Base-by-base conservation (phyloP, 371 early-diverging fungal species). In the Choanephora cucurbitarum region DNA sequence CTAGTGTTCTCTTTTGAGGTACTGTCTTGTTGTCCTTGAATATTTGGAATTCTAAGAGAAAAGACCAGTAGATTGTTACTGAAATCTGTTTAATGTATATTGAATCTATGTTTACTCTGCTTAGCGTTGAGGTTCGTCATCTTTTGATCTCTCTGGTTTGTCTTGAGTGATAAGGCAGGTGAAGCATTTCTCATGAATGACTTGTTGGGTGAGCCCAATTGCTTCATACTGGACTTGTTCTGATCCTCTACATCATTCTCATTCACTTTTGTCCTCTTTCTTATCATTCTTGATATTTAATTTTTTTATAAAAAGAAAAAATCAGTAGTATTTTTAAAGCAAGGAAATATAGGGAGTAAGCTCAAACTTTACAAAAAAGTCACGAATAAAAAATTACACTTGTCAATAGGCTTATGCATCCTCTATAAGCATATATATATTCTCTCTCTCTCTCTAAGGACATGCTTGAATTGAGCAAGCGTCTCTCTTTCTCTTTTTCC, bases 201-300 rank as follows among this genome's bases (percentile, higher is more conserved):
- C 37, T 37, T 37, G 37, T 3, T 37, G 37, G 11, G 14, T 32
- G n/a, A n/a, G n/a, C n/a, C 32, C 32, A 32, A 32, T 32, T 5
- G 6, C 10, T 32, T 32, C 10, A 32, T 19, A 37, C n/a, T 11
- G 14, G 37, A 2, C 10, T 14, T 37, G 10, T 2, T 37, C 10
- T 37, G 37, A 32, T 6, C 24, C 34, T 49, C 18, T 19, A 37
- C 23, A 10, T 49, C 49, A 37, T 49, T 49, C 37, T 49, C 49
- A 37, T 37, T 37, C 18, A 14, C 37, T 11, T 37, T 37, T 13
- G 37, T 9, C 11, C 37, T 37, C 14, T 37, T 37, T 37, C 14
- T 37, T n/a, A n/a, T n/a, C n/a, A n/a, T n/a, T n/a, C n/a, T n/a
- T n/a, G n/a, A n/a, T n/a, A n/a, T n/a, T n/a, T n/a, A n/a, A n/a